phyloP scores from a whole-genome alignment of 768 basidiomycete genomes.

The Amanita inopinata region DNA sequence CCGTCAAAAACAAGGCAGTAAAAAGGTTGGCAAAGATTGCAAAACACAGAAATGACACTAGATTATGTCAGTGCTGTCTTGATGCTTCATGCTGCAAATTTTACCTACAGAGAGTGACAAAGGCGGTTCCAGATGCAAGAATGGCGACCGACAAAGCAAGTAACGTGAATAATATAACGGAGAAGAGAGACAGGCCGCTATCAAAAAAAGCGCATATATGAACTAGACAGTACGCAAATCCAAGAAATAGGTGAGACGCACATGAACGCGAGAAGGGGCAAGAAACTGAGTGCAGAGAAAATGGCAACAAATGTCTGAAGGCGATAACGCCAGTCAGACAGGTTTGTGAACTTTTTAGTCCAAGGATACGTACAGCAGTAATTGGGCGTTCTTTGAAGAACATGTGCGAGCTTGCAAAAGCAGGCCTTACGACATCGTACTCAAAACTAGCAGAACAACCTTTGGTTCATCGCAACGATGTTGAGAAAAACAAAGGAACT shows the following conservation, averaged over 20 bases:
- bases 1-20: conserved; percentile 24
- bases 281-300: conserved; percentile 26
- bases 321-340: conserved; percentile 4
- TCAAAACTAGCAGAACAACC: conserved; percentile 26
- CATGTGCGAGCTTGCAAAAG: conserved; percentile 20
- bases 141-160: conserved; percentile 26
- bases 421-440: conserved; percentile 32
- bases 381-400: conserved; percentile 26
- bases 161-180: conserved; percentile 23
- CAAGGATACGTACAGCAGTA: conserved; percentile 20
- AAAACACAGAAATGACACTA: conserved; percentile 26
- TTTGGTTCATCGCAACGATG: neutral
- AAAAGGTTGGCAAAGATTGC: conserved; percentile 22
- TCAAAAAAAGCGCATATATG: conserved; percentile 1
- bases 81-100: neutral
- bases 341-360: no score
- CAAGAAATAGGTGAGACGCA: conserved; percentile 20
- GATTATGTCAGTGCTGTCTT: neutral
- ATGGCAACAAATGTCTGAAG: conserved; percentile 32
- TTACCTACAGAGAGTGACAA: conserved; percentile 23
- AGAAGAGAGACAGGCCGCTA: conserved; percentile 18
- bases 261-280: conserved; percentile 29
- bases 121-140: conserved; percentile 20
- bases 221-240: neutral
- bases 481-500: neutral